Evolutionary conservation across 345 rosid species (phyloP).

Genomic region (Carallia brachiata): DNA sequence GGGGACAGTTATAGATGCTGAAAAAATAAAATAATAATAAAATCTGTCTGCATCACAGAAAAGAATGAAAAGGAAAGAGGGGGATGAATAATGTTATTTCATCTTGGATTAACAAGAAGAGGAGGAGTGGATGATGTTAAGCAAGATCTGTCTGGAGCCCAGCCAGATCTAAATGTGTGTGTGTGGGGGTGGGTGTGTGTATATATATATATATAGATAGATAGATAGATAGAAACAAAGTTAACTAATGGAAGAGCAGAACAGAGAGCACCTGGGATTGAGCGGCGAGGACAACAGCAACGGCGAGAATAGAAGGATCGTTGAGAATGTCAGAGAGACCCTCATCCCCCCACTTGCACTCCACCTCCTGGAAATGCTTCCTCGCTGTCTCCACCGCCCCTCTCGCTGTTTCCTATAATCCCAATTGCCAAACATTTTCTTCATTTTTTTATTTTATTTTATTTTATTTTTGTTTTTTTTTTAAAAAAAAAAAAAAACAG

Average conservation of each 20-base stretch:
- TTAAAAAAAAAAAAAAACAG: not conserved
- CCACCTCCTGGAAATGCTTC: conserved; percentile 70
- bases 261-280: conserved; percentile 60
- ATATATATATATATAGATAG: too few species aligned
- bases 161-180: not conserved
- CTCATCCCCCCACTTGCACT: conserved; percentile 81
- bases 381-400: conserved; percentile 75
- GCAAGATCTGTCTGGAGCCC: not conserved
- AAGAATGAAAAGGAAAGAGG: too few species aligned
- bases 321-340: conserved; percentile 67
- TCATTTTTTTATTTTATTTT: too few species aligned
- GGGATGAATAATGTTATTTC: too few species aligned
- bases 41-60: too few species aligned
- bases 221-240: not conserved
- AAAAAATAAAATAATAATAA: not conserved
- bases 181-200: too few species aligned
- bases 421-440: not conserved
- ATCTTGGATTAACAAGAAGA: too few species aligned
- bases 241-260: not conserved
- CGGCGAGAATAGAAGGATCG: conserved; percentile 64
- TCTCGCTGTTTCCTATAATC: conserved; percentile 67
- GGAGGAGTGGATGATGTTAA: too few species aligned
- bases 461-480: too few species aligned
- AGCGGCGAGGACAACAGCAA: conserved; percentile 95
- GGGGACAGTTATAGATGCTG: too few species aligned